Conservation (phyloP, 306 rosid genomes). For the Acacia confusa region DNA sequence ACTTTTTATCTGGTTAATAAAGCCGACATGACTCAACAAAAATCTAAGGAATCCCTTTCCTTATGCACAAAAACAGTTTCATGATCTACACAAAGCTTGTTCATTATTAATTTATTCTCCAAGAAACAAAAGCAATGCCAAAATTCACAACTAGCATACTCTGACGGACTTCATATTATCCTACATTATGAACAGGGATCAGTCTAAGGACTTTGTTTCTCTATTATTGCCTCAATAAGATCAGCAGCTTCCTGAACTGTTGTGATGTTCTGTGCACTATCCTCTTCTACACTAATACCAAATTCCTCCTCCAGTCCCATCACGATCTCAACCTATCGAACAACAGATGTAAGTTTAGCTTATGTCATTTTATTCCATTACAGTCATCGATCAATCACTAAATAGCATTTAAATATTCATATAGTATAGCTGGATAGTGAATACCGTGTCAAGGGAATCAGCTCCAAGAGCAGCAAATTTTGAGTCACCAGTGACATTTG, state of each 20-base stretch:
- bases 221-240: slow-evolving; percentile 61
- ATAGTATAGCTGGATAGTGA: neutral
- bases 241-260: slow-evolving; percentile 87
- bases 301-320: slow-evolving; percentile 4
- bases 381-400: neutral
- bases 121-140: slow-evolving; percentile 20
- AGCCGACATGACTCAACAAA: neutral
- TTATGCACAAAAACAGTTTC: neutral
- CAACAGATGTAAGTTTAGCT: neutral
- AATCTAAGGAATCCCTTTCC: neutral
- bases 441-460: slow-evolving; percentile 7
- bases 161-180: neutral
- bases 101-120: neutral
- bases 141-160: neutral
- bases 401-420: neutral
- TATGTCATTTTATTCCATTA: neutral
- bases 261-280: slow-evolving; percentile 72
- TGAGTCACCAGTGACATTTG: slow-evolving; percentile 4
- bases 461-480: neutral
- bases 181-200: neutral
- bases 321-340: neutral
- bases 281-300: slow-evolving; percentile 26
- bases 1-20: neutral
- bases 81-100: neutral
- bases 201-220: slow-evolving; percentile 46